Evolutionary conservation across 2,329 filamentous ascomycete genomes (phyloP).

Genomic region (Hymenotorrendiella dingleyae): DNA sequence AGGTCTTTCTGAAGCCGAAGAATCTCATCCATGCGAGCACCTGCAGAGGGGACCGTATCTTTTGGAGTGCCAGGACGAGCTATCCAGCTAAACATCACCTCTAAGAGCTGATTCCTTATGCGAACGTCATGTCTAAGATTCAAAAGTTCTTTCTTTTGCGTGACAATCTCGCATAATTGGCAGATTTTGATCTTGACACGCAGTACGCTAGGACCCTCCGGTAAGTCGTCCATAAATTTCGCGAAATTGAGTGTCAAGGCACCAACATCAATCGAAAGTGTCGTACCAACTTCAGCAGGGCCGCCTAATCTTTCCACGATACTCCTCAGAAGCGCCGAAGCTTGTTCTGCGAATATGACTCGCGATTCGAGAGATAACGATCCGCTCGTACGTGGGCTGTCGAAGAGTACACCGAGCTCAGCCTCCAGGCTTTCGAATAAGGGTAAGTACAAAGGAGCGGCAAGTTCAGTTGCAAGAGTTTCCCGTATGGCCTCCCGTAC

Average conservation of each 20-base stretch:
- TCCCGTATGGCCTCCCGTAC: conserved; percentile 63
- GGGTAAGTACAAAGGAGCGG: conserved; percentile 53
- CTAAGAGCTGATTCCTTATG: conserved; percentile 61
- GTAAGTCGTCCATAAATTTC: conserved; percentile 55
- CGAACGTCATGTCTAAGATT: conserved; percentile 64
- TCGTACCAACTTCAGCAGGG: conserved; percentile 54
- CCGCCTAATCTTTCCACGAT: conserved; percentile 60
- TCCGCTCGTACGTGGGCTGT: conserved; percentile 44
- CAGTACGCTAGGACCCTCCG: conserved; percentile 50
- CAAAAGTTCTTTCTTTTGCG: conserved; percentile 60
- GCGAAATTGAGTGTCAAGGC: conserved; percentile 59
- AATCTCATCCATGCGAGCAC: conserved; percentile 50
- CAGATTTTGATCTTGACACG: conserved; percentile 65
- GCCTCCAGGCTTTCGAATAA: conserved; percentile 60
- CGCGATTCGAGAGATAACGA: conserved; percentile 52
- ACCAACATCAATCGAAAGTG: conserved; percentile 59
- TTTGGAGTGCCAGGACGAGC: conserved; percentile 53
- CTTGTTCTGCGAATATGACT: conserved; percentile 62
- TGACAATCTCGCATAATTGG: conserved; percentile 59
- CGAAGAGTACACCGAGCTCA: conserved; percentile 58
- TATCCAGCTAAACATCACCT: conserved; percentile 65
- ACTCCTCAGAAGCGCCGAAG: conserved; percentile 55
- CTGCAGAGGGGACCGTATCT: conserved; percentile 32
- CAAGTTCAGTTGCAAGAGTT: conserved; percentile 59
- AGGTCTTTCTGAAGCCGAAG: conserved; percentile 56